These are phyloP conservation scores for Botrytis aclada DNA, from an alignment of 2,329 filamentous ascomycete species.

Conservation along the genomic window DNA sequence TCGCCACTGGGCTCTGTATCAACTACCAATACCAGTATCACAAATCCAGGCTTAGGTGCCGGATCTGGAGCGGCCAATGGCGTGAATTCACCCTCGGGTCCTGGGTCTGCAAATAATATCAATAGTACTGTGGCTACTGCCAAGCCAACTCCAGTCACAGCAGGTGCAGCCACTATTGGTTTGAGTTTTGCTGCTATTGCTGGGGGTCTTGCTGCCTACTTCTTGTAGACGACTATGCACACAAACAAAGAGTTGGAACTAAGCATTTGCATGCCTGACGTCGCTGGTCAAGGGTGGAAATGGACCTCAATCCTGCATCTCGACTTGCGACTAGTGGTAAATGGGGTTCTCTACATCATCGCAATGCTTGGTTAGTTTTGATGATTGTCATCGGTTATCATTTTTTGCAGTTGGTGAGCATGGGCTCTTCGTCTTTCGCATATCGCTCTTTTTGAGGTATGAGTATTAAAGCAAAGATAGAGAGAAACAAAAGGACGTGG, in stretches of 20 bases:
- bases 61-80: no score
- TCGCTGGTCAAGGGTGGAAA: neutral
- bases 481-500: neutral
- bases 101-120: neutral
- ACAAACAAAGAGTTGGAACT: neutral
- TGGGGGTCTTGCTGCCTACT: constrained; percentile 25
- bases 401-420: neutral
- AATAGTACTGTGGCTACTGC: constrained; percentile 2
- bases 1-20: no score
- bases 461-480: neutral
- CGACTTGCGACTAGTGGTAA: neutral
- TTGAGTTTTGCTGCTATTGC: constrained; percentile 26
- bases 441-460: rapidly evolving
- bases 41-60: no score
- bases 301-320: neutral
- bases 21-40: no score
- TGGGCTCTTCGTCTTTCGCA: neutral
- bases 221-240: constrained; percentile 19
- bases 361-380: no score
- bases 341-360: no score
- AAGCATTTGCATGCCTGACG: rapidly evolving
- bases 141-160: constrained; percentile 14
- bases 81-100: neutral
- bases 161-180: constrained; percentile 21
- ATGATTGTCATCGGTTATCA: neutral